Evolutionary conservation across 192 early-diverging fungal genomes (phyloP), one percentile per base, ranked within the genome.

Genomic region (Coemansia sp.): DNA sequence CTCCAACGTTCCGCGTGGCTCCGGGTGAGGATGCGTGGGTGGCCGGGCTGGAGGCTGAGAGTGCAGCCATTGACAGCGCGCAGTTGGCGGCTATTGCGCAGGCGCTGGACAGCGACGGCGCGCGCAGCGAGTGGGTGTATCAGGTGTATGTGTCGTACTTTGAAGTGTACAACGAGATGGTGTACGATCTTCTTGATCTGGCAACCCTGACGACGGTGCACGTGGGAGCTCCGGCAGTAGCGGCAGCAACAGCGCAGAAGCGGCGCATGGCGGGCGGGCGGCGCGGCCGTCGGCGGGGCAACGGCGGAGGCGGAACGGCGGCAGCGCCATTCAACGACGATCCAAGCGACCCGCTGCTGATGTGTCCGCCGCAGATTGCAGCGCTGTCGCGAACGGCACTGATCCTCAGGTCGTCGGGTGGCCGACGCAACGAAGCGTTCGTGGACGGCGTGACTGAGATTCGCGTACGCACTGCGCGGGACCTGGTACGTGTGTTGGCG

Each of bases 131-230:
- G 26, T 89, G 88, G 65, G 91, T 91, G 66, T 98, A 90, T 71
- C 77, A 91, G 11, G 84, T 98, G 41, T 91, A 93, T 72, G 90
- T 96, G 36, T 93, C 91, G 9, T 98, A 93, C 77, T 72, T 93
- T 36, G 96, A 98, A 65, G 89, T 98, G 32, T 96, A 95, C 73
- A 92, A 88, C 54, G 92, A 95, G 68, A 88, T 83, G 67, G 90
- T 98, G 13, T 91, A 90, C 59, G 96, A 98, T 63, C 80, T 98
- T 41, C 76, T 98, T 41, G 86, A 84, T 36, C 72, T 80, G 49
- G 52, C 67, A 0, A 82, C 79, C n/a, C 67, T 82, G 22, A 82
- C 79, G 6, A 76, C 74, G 6, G 79, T 76, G n/a, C 70, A 73
- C 10, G 74, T 76, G 9, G 58, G 55, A 56, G 11, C 45, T 10